These are phyloP conservation scores for Clonostachys byssicola DNA, from an alignment of 2,329 filamentous ascomycete species.

Conservation along the genomic window DNA sequence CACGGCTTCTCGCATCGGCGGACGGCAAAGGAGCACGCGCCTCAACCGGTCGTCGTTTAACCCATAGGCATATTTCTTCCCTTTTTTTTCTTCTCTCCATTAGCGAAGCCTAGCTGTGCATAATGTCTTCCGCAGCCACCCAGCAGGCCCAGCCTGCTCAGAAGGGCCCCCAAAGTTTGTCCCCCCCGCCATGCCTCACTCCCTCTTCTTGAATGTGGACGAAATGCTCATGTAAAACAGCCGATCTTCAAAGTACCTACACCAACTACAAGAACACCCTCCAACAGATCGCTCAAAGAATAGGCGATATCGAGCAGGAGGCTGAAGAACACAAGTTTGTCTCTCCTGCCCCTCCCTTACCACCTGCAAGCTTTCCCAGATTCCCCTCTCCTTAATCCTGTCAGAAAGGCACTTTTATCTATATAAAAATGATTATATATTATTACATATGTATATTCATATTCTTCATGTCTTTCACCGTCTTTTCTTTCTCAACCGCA, in stretches of 20 bases:
- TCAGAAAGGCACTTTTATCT: too few relatives aligned
- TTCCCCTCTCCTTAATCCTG: too few relatives aligned
- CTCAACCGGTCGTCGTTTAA: too few relatives aligned
- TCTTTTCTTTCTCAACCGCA: neutral
- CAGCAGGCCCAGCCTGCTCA: conserved; percentile 50
- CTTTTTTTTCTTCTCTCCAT: too few relatives aligned
- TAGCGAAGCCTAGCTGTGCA: neutral
- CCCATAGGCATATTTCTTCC: neutral
- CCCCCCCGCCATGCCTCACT: neutral
- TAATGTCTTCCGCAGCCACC: neutral
- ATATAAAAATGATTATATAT: too few relatives aligned
- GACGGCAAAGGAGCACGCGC: too few relatives aligned
- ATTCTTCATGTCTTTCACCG: too few relatives aligned
- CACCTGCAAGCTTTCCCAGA: neutral
- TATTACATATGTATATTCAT: neutral
- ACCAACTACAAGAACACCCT: conserved; percentile 73
- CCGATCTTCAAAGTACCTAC: conserved; percentile 75
- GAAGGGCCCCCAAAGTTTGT: conserved; percentile 66
- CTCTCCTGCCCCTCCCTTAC: conserved; percentile 7
- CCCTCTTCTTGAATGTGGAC: neutral
- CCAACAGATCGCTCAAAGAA: conserved; percentile 91
- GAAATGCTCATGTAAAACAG: neutral
- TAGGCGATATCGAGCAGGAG: conserved; percentile 96
- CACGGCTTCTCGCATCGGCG: too few relatives aligned
- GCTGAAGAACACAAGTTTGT: conserved; percentile 96